phyloP scores from a whole-genome alignment of 768 basidiomycete species.

The Lentinus brumalis region DNA sequence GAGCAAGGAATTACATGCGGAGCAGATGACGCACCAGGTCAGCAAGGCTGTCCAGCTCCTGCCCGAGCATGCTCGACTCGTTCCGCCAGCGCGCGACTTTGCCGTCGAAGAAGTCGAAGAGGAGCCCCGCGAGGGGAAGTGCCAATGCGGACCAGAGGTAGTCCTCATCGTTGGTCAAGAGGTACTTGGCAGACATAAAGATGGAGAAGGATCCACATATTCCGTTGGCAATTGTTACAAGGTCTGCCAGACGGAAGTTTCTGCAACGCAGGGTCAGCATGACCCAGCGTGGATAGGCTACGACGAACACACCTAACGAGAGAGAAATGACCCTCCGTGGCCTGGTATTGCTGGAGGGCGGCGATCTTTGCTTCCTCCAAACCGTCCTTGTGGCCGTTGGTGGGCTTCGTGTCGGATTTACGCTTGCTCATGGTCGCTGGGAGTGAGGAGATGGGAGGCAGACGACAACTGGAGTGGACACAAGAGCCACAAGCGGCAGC shows the following conservation, averaged over 20 bases:
- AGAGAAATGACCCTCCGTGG: conserved; percentile 95
- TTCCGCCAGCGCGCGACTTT: conserved; percentile 98
- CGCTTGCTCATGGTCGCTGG: conserved; percentile 49
- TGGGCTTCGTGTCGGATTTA: conserved; percentile 40
- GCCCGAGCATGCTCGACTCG: conserved; percentile 92
- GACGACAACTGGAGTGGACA: background rate
- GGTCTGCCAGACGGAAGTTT: conserved; percentile 96
- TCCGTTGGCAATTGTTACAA: conserved; percentile 99
- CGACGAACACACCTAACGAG: conserved; percentile 74
- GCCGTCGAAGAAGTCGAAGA: conserved; percentile 98
- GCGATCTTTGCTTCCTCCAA: conserved; percentile 33
- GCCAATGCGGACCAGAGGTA: conserved; percentile 86
- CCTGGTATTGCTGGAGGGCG: conserved; percentile 78
- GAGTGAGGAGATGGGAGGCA: background rate
- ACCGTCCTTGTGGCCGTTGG: conserved; percentile 25
- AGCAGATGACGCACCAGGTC: conserved; percentile 69
- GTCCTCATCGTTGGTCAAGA: conserved; percentile 74
- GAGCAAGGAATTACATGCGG: conserved; percentile 11
- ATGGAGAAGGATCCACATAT: conserved; percentile 96
- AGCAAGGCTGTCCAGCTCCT: conserved; percentile 96
- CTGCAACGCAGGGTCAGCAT: conserved; percentile 41
- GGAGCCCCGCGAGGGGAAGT: conserved; percentile 89
- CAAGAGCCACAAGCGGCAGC: background rate
- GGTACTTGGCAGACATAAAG: conserved; percentile 90
- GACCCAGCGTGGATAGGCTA: conserved; percentile 1